phyloP scores from a whole-genome alignment of 352 stramenopile species.

The Achlya hypogyna region DNA sequence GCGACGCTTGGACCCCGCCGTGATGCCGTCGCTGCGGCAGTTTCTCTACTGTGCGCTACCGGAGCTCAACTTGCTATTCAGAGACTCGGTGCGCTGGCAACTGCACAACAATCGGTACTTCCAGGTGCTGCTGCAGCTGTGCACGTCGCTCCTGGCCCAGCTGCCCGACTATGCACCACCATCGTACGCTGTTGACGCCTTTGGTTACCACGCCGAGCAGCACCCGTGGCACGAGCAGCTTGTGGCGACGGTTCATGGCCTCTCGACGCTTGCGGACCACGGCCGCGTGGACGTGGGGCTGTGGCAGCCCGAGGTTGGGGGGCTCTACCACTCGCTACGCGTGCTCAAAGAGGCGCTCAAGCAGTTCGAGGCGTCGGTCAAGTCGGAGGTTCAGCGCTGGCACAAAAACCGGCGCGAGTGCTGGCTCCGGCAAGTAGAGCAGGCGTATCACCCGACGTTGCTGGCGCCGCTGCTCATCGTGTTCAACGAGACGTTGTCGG shows the following conservation, averaged over 20 bases:
- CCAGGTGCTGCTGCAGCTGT: constrained; percentile 3
- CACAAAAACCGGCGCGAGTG: constrained; percentile 14
- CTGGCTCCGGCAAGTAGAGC: constrained; percentile 16
- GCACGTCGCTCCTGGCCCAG: background rate
- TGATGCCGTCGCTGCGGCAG: background rate
- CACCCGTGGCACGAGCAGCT: constrained; percentile 10
- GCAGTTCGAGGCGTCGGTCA: constrained; percentile 15
- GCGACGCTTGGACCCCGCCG: background rate
- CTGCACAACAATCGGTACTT: constrained; percentile 14
- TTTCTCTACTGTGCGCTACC: constrained; percentile 4
- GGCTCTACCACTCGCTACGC: background rate
- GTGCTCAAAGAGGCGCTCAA: constrained; percentile 15
- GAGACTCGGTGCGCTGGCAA: background rate
- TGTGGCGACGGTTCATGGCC: background rate
- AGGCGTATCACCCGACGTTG: constrained; percentile 12
- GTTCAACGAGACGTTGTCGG: constrained; percentile 7
- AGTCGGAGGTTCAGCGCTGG: constrained; percentile 14
- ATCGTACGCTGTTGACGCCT: background rate
- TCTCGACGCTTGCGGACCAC: background rate
- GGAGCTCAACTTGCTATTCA: constrained; percentile 6
- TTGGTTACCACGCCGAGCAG: constrained; percentile 15
- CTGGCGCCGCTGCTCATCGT: background rate
- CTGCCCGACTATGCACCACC: background rate
- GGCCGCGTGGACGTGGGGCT: background rate
- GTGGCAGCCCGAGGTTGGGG: background rate